Conservation (phyloP, 2,329 filamentous ascomycete species). For the Alternaria triticina region DNA sequence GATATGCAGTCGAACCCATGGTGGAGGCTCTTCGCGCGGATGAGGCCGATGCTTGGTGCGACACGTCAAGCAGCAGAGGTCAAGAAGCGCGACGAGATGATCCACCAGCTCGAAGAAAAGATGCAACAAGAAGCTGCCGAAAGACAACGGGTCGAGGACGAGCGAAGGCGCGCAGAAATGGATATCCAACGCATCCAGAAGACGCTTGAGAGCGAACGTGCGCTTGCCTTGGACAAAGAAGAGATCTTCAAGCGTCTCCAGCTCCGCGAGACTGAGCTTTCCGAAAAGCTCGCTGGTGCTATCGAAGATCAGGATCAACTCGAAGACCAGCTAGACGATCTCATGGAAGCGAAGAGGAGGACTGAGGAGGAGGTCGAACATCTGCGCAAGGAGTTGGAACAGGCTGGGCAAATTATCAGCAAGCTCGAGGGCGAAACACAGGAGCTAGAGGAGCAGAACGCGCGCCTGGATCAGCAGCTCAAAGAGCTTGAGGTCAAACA, state of each 20-base stretch:
- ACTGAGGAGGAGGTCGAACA: conserved; percentile 84
- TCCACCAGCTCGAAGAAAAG: conserved; percentile 82
- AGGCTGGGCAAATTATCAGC: conserved; percentile 85
- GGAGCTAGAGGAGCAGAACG: conserved; percentile 70
- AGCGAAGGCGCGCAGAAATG: conserved; percentile 82
- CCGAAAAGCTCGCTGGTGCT: conserved; percentile 89
- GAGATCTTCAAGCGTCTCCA: conserved; percentile 98
- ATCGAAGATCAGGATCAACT: conserved; percentile 93
- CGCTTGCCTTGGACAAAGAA: conserved; percentile 96
- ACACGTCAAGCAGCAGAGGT: conserved; percentile 92
- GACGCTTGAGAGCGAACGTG: conserved; percentile 91
- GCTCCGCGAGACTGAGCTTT: conserved; percentile 85
- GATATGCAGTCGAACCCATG: conserved; percentile 91
- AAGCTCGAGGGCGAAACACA: conserved; percentile 87
- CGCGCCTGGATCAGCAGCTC: conserved; percentile 73
- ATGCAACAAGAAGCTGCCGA: conserved; percentile 78
- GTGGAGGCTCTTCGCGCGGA: conserved; percentile 94
- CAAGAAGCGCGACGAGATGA: conserved; percentile 93
- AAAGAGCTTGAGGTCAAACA: conserved; percentile 73
- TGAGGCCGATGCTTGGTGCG: conserved; percentile 92
- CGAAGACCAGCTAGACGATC: conserved; percentile 88
- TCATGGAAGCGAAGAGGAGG: conserved; percentile 87
- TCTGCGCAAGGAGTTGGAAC: conserved; percentile 82
- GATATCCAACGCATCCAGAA: conserved; percentile 92
- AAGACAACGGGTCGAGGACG: conserved; percentile 84